Percentiles rank a stretch among this genome's conserved stretches.
Evolutionary conservation across 805 yeast species (phyloP).

Genomic region (Spencermartinsiella europaea): DNA sequence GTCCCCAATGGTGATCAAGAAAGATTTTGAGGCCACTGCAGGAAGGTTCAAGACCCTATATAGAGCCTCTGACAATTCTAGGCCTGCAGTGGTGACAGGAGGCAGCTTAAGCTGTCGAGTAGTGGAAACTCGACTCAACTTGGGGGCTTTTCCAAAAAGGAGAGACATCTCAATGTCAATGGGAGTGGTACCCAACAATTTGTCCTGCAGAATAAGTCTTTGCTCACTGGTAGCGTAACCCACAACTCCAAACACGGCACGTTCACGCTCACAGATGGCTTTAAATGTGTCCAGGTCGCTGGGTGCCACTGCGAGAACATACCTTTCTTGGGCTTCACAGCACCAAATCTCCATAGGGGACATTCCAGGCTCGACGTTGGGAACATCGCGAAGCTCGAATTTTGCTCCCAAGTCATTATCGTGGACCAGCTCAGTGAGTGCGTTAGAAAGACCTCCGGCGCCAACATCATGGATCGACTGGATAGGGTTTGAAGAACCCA

Average conservation of each 20-base stretch:
- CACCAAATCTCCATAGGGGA: slow-evolving; percentile 99
- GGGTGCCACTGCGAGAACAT: slow-evolving; percentile 86
- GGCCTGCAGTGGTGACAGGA: slow-evolving; percentile 28
- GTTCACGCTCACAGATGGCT: slow-evolving; percentile 84
- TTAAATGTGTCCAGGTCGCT: slow-evolving; percentile 67
- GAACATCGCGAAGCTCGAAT: slow-evolving; percentile 85
- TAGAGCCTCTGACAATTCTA: slow-evolving; percentile 57
- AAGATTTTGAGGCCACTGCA: slow-evolving; percentile 90
- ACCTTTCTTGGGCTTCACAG: slow-evolving; percentile 98
- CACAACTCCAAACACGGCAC: slow-evolving; percentile 94
- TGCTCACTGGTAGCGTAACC: slow-evolving; percentile 90
- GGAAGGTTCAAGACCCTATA: slow-evolving; percentile 83
- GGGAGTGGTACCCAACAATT: slow-evolving; percentile 72
- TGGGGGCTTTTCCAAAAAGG: slow-evolving; percentile 95
- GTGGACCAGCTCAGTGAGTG: slow-evolving; percentile 94
- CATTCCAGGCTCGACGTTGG: slow-evolving; percentile 94
- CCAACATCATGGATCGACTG: slow-evolving; percentile 98
- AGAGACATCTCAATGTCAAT: slow-evolving; percentile 94
- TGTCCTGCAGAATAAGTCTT: slow-evolving; percentile 75
- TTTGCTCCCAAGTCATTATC: slow-evolving; percentile 94
- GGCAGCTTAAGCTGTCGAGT: slow-evolving; percentile 51
- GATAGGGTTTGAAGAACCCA: slow-evolving; percentile 72
- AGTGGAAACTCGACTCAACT: slow-evolving; percentile 72
- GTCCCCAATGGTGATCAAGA: slow-evolving; percentile 96
- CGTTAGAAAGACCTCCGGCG: slow-evolving; percentile 98